phyloP scores from a whole-genome alignment of 331 rosid species.

The Quercus tomentella region DNA sequence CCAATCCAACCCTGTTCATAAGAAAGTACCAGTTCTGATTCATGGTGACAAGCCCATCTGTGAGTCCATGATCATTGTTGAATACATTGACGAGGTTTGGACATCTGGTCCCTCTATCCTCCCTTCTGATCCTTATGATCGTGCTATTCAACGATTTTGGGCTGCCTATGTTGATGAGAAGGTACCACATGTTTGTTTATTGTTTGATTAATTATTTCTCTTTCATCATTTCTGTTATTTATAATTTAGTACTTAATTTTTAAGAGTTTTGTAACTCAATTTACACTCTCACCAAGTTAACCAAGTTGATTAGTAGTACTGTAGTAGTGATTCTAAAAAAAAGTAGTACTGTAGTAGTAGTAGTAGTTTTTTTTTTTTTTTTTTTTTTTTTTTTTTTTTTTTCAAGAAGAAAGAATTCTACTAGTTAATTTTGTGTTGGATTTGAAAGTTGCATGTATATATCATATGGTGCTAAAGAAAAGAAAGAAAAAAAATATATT shows the following conservation, averaged over 20 bases:
- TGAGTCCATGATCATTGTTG: conserved; percentile 57
- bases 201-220: not conserved
- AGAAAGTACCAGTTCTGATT: conserved; percentile 63
- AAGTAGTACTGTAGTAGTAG: too few species aligned
- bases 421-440: not conserved
- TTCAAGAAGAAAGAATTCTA: not conserved
- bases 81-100: conserved; percentile 70
- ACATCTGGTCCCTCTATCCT: conserved; percentile 43
- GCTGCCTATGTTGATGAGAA: conserved; percentile 52
- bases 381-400: not conserved
- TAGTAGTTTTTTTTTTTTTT: too few species aligned
- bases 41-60: conserved; percentile 42
- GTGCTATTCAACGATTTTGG: conserved; percentile 61
- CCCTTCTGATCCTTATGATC: conserved; percentile 50
- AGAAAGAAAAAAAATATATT: not conserved
- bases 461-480: not conserved
- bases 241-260: too few species aligned
- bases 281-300: too few species aligned
- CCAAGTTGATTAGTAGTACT: too few species aligned
- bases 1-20: conserved; percentile 53
- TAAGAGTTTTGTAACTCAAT: too few species aligned
- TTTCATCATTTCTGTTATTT: not conserved
- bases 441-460: not conserved
- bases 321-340: too few species aligned
- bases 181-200: conserved; percentile 22